Base-by-base conservation (phyloP, 371 early-diverging fungal species). In the Coemansia sp. region DNA sequence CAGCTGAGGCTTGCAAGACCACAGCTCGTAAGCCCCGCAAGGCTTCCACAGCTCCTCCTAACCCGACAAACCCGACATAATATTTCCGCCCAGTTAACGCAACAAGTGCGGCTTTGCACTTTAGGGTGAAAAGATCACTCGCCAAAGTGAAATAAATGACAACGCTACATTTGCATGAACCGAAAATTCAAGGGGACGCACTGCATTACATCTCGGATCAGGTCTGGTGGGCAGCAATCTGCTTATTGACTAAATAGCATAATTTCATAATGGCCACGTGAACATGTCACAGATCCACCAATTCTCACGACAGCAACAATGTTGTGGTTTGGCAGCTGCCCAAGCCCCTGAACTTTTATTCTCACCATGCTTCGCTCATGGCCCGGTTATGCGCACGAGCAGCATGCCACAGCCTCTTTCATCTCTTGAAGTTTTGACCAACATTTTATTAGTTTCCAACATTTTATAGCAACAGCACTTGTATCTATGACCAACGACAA, bases 401-500 rank as follows among this genome's bases (percentile, higher is more conserved):
- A 32, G 32, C 41, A 41, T 41, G 41, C 4, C 41, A 41, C 41
- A 41, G 15, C 49, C 17, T 8, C 32, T n/a, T 19, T 17, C 49
- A 48, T 17, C 49, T 15, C 49, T 19, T 17, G 17, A 15, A n/a
- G 7, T 17, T 48, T 5, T 17, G 17, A 48, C 49, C 41, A 41
- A 12, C 41, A 41, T 41, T 41, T 41, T 41, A 41, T 15, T 41
- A 12, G 15, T 5, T 41, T 15, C 41, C 13, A 41, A 41, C 15
- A 12, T 9, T 41, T 15, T 41, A 12, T 41, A 41, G 41, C 21
- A 48, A 48, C 49, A 8, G 19, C 49, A 26, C 2, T 4, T 21
- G 5, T 13, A 13, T 24, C 48, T 6, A 60, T 60, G 64, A 52
- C 64, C 56, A 55, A 17, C 19, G 46, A 44, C 46, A 36, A 15